Evolutionary conservation across 2,329 filamentous ascomycete species (phyloP), one percentile per base, ranked within the genome.

Genomic region (Phialophora verrucosa): DNA sequence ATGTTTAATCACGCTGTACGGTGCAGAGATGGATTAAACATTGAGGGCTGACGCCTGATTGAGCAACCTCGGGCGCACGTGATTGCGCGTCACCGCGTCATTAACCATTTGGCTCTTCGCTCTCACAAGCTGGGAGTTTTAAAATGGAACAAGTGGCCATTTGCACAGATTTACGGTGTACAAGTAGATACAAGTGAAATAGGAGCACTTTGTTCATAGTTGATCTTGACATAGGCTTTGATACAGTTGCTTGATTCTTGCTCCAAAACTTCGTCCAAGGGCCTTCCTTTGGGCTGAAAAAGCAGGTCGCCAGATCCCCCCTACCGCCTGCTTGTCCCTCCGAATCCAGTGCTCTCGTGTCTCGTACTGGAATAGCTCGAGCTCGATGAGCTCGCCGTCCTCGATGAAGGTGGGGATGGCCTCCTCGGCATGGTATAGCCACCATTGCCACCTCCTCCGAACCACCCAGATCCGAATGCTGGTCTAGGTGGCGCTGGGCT

Each of bases 271-370:
- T n/a, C 38, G n/a, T 20, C 8, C 38, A n/a, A 3, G 4, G 17
- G 38, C 38, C 17, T 44, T 20, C 17, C 38, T 44, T 0, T 2
- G 5, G 38, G 38, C 38, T 6, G 17, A 11, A 20, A n/a, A 44
- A 7, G 17, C 4, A 7, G 42, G 6, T 44, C 10, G 38, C 31
- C 29, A 31, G 29, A 17, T 50, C 27, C 35, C 27, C 49, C 73
- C 69, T 68, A 81, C 58, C 79, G 75, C 55, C 79, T 75, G 51
- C 75, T 77, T 2, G 80, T 82, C 14, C 80, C 80, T 27, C 81
- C 81, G 73, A 83, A 82, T 1, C 81, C 81, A 38, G 79, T 81
- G 62, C 78, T 80, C 56, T 73, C 73, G 38, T 78, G 72, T 55
- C 77, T 72, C 32, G 75, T 73, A 49, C 71, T 72, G 62, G 73